Base-by-base conservation (phyloP, 371 early-diverging fungal genomes). In the Gilbertella persicaria region DNA sequence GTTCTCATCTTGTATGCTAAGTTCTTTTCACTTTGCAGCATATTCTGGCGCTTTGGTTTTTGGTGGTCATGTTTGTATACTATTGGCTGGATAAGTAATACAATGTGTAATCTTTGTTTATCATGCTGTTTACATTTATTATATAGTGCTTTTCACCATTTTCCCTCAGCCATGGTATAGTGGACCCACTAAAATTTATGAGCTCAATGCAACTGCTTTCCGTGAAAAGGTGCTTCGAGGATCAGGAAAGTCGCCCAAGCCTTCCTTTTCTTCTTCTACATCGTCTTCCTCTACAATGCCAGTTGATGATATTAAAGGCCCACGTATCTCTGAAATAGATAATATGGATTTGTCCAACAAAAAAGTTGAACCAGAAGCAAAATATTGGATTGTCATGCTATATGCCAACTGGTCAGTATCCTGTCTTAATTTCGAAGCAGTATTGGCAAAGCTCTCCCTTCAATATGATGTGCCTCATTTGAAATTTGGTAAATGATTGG, bases 81-180 rank as follows among this genome's bases (percentile, higher is more conserved):
- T 3, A 19, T 62, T 20, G 67, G 73, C 14, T 84, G 82, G 84
- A 57, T 75, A 21, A 55, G 84, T 78, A 73, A 73, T 54, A 26
- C 13, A 16, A 29, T 16, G n/a, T n/a, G n/a, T n/a, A 30, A 19
- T 16, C 10, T 42, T 23, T 1, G 16, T 33, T 12, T 17, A 33
- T 17, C 17, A 12, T 54, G 26, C 49, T 24, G n/a, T 36, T 38
- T 21, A 36, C 33, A n/a, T 50, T 29, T 40, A n/a, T 0, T 12
- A 14, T 46, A 3, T 53, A 83, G 83, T 55, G 0, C 46, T 84
- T 26, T 84, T 80, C 14, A 68, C 75, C 16, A 42, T 77, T 2
- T 67, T 80, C 25, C 82, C 82, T 29, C 84, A 82, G 29, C 84
- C 84, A 13, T 69, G 82, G 58, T 84, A 84, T 46, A 78, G 67